phyloP scores from a whole-genome alignment of 192 early-diverging fungal species.

The Funneliformis mosseae region DNA sequence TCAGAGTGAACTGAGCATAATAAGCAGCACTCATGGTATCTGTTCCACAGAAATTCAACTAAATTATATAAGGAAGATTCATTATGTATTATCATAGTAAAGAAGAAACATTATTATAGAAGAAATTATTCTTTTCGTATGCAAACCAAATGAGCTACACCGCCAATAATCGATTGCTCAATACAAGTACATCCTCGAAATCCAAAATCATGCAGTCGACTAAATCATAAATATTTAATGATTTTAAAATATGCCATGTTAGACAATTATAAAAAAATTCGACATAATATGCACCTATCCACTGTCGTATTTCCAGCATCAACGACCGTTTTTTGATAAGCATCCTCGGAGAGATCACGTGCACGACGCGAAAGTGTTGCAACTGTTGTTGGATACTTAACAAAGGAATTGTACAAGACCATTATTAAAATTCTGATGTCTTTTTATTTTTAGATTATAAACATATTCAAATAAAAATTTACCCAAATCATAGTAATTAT shows the following conservation, averaged over 20 bases:
- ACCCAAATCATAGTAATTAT: slow-evolving; percentile 83
- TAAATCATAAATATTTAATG: slow-evolving; percentile 18
- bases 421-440: neutral
- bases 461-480: slow-evolving; percentile 15
- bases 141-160: slow-evolving; percentile 76
- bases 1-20: slow-evolving; percentile 78
- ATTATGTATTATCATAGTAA: too few relatives aligned
- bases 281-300: slow-evolving; percentile 43
- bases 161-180: slow-evolving; percentile 86
- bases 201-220: slow-evolving; percentile 89
- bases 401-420: neutral
- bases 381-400: slow-evolving; percentile 81
- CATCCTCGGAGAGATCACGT: slow-evolving; percentile 58
- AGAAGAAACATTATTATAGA: too few relatives aligned
- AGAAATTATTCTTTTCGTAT: neutral
- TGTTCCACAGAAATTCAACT: slow-evolving; percentile 81
- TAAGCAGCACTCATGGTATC: slow-evolving; percentile 81
- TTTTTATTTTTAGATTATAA: neutral
- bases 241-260: neutral
- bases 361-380: slow-evolving; percentile 78
- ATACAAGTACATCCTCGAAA: slow-evolving; percentile 86
- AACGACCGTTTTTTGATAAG: slow-evolving; percentile 72
- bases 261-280: neutral
- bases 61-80: neutral
- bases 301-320: slow-evolving; percentile 54